Conservation (phyloP, 2,329 filamentous ascomycete species). For the Arthrobotrys musiformis region DNA sequence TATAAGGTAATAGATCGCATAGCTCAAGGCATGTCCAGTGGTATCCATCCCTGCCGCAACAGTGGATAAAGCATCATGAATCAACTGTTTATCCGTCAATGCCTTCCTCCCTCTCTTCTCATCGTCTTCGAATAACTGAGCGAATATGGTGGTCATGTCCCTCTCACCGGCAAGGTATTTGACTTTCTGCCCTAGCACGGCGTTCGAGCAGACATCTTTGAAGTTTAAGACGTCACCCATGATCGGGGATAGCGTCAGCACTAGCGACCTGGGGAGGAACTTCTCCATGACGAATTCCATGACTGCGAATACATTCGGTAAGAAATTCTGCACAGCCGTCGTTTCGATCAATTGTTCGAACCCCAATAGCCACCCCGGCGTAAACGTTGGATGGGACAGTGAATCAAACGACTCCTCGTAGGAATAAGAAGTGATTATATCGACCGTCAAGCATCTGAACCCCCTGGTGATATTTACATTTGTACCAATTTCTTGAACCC, state of each 20-base stretch:
- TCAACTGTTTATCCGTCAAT: slow-evolving; percentile 27
- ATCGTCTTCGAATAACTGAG: slow-evolving; percentile 45
- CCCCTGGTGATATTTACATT: slow-evolving; percentile 29
- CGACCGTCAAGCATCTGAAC: slow-evolving; percentile 35
- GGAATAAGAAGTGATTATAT: slow-evolving; percentile 39
- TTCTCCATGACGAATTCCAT: slow-evolving; percentile 12
- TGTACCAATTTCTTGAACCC: not conserved
- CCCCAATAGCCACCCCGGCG: slow-evolving; percentile 21
- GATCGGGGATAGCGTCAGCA: not conserved
- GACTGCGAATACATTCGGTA: slow-evolving; percentile 4
- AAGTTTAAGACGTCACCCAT: slow-evolving; percentile 34
- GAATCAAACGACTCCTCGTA: slow-evolving; percentile 48
- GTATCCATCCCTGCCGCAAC: slow-evolving; percentile 54
- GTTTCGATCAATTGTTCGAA: slow-evolving; percentile 30
- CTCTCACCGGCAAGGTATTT: slow-evolving; percentile 28
- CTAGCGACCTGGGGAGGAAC: not conserved
- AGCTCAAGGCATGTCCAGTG: slow-evolving; percentile 45
- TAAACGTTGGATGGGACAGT: slow-evolving; percentile 28
- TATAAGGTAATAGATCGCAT: slow-evolving; percentile 32
- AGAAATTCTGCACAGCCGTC: not conserved
- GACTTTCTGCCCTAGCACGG: slow-evolving; percentile 26
- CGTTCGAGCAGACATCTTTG: slow-evolving; percentile 3
- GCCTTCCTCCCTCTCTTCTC: slow-evolving; percentile 37
- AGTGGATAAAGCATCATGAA: slow-evolving; percentile 34
- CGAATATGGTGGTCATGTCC: slow-evolving; percentile 42